These are phyloP conservation scores for Helotiales sp. DNA, from an alignment of 2,329 filamentous ascomycete species.

Conservation along the genomic window DNA sequence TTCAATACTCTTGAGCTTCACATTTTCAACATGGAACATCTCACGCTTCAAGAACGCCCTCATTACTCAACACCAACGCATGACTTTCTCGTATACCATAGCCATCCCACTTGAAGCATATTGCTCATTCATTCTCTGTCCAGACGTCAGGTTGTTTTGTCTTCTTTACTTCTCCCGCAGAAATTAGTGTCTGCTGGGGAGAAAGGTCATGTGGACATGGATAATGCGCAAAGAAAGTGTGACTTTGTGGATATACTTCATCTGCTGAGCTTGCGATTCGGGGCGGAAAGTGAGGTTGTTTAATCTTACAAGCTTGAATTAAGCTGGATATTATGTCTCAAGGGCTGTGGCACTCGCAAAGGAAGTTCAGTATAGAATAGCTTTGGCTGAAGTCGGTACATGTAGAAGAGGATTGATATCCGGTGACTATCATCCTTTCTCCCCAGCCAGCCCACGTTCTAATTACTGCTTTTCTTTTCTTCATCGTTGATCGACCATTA, in stretches of 20 bases:
- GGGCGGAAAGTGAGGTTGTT: neutral
- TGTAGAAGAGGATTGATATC: neutral
- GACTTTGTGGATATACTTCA: neutral
- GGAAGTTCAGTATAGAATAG: neutral
- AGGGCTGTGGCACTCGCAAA: neutral
- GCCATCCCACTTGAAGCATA: too few species aligned
- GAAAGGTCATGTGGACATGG: neutral
- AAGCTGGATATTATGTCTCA: neutral
- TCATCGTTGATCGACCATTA: neutral
- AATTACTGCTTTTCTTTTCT: neutral
- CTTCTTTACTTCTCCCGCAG: neutral
- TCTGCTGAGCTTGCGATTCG: neutral
- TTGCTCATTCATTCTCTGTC: neutral
- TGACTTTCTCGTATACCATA: too few species aligned
- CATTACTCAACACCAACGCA: neutral
- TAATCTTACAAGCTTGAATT: neutral
- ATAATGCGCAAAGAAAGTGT: neutral
- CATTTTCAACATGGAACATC: neutral
- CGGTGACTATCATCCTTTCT: neutral
- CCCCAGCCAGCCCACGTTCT: neutral
- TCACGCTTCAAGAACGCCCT: neutral
- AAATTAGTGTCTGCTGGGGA: too few species aligned
- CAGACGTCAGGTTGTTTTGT: neutral
- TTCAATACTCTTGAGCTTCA: neutral
- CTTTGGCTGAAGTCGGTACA: neutral